Conservation (phyloP, 2,329 filamentous ascomycete species). For the Monosporascus sp. region DNA sequence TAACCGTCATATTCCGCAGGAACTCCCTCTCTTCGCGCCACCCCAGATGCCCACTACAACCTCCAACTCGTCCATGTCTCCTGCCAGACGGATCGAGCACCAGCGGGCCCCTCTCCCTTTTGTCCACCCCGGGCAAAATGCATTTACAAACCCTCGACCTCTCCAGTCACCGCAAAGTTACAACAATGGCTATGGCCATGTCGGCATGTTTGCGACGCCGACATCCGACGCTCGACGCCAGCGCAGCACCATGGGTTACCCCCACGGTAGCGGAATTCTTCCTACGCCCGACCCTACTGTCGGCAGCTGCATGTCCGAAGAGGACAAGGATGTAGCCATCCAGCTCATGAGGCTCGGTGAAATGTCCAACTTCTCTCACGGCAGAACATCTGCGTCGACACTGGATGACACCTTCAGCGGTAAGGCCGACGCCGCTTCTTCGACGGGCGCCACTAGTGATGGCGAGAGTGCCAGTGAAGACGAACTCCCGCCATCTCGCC, state of each 20-base stretch:
- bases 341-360: conserved; percentile 95
- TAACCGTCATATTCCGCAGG: conserved; percentile 50
- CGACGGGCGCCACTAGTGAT: conserved; percentile 78
- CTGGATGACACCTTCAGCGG: conserved; percentile 91
- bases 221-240: conserved; percentile 57
- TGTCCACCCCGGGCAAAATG: conserved; percentile 69
- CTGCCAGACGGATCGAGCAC: conserved; percentile 74
- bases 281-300: conserved; percentile 97
- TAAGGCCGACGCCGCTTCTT: conserved; percentile 77
- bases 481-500: conserved; percentile 54
- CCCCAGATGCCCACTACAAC: conserved; percentile 88
- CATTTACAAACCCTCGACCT: conserved; percentile 70
- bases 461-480: conserved; percentile 63
- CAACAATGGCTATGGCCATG: conserved; percentile 47
- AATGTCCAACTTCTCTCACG: conserved; percentile 88
- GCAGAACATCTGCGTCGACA: conserved; percentile 87
- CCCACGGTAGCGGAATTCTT: conserved; percentile 57
- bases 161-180: conserved; percentile 83
- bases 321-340: conserved; percentile 87
- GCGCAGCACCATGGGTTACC: conserved; percentile 57
- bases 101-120: conserved; percentile 70
- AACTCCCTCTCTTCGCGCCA: conserved; percentile 90
- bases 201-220: conserved; percentile 58
- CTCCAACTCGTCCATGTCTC: conserved; percentile 97
- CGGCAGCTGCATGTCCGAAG: conserved; percentile 93